These are phyloP conservation scores for Ichthyophthirius multifiliis DNA, from an alignment of 169 alveolate species.

Conservation along the genomic window DNA sequence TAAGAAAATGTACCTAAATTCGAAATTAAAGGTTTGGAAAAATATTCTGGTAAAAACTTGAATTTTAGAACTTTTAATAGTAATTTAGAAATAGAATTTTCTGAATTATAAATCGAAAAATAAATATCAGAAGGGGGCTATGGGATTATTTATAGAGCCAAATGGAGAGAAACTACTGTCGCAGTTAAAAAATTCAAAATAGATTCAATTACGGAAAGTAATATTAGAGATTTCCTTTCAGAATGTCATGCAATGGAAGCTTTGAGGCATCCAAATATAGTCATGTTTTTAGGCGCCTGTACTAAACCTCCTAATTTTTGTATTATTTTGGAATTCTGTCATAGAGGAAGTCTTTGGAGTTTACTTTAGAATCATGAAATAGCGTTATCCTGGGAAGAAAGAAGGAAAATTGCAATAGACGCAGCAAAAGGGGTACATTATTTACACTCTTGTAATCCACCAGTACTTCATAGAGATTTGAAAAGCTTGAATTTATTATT, in stretches of 20 bases:
- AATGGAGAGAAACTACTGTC: conserved; percentile 81
- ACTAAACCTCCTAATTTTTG: conserved; percentile 82
- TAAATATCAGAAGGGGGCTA: conserved; percentile 82
- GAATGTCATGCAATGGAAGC: conserved; percentile 86
- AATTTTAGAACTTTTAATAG: conserved; percentile 56
- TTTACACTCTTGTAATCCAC: conserved; percentile 76
- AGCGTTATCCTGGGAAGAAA: conserved; percentile 71
- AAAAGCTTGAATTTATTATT: conserved; percentile 76
- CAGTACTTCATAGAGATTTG: conserved; percentile 83
- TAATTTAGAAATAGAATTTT: conserved; percentile 68
- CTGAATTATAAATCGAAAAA: conserved; percentile 58
- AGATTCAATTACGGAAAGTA: conserved; percentile 67
- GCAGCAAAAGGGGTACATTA: conserved; percentile 81
- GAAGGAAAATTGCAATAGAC: conserved; percentile 77
- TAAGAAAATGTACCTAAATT: conserved; percentile 23
- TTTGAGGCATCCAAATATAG: conserved; percentile 84
- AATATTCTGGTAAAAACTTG: conserved; percentile 32
- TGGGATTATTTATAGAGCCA: conserved; percentile 77
- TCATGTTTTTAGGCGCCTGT: conserved; percentile 82
- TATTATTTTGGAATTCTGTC: conserved; percentile 75
- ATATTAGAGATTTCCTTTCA: conserved; percentile 70
- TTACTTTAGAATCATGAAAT: conserved; percentile 59
- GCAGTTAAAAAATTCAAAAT: conserved; percentile 81
- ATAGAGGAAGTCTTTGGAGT: conserved; percentile 76
- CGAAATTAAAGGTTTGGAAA: conserved; percentile 24